Conservation (phyloP, 495 filamentous ascomycete species). For the Neurospora sp. region DNA sequence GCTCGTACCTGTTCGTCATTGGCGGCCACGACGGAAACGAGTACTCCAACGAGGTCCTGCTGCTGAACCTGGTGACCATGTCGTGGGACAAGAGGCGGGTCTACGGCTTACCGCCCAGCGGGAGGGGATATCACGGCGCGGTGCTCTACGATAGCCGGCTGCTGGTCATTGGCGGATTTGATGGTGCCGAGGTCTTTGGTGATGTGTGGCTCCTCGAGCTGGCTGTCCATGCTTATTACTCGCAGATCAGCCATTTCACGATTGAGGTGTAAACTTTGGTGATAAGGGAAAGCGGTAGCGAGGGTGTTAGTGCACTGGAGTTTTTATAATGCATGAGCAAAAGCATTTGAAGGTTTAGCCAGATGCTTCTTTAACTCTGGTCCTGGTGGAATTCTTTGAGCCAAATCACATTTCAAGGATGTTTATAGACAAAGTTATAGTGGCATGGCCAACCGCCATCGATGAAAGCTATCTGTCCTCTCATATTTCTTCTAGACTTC, state of each 20-base stretch:
- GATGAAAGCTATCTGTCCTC: too few species aligned
- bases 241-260: slow-evolving; percentile 56
- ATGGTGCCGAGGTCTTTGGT: slow-evolving; percentile 52
- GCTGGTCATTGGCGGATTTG: slow-evolving; percentile 52
- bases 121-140: slow-evolving; percentile 53
- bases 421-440: too few species aligned
- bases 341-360: not conserved
- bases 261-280: slow-evolving; percentile 44
- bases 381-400: too few species aligned
- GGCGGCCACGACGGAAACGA: slow-evolving; percentile 59
- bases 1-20: slow-evolving; percentile 55
- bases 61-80: slow-evolving; percentile 60
- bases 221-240: slow-evolving; percentile 56
- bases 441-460: too few species aligned
- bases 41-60: slow-evolving; percentile 53
- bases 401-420: too few species aligned
- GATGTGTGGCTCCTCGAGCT: slow-evolving; percentile 55
- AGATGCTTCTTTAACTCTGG: not conserved
- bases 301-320: not conserved
- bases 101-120: slow-evolving; percentile 51
- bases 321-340: not conserved
- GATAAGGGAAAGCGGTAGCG: not conserved
- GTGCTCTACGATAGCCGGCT: slow-evolving; percentile 52
- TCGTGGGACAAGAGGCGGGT: slow-evolving; percentile 53
- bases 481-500: too few species aligned